Base-by-base conservation (phyloP, 2,329 filamentous ascomycete species). In the Whalleya microplaca region DNA sequence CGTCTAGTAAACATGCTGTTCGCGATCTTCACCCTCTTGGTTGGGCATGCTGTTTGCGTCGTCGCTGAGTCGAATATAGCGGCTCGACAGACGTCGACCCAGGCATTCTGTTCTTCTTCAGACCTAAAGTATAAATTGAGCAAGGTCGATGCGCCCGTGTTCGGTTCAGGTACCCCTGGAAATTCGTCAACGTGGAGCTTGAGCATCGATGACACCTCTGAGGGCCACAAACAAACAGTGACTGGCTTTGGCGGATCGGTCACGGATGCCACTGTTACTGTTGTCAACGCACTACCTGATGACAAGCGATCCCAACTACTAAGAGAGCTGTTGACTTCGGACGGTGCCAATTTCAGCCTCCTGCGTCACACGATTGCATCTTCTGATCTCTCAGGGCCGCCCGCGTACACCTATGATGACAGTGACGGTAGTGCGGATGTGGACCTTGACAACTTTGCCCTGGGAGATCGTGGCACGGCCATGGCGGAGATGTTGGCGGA, bases 211-310 rank as follows among this genome's bases (percentile, higher is more conserved):
- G 76, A 78, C 60, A 72, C 72, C 19, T 40, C 67, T 1, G 56
- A 68, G 3, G 75, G 75, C 16, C 58, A 72, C 56, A 77, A 75
- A 58, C 76, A 78, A 63, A 71, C 61, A 12, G 63, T 78, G 64
- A 71, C 66, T 43, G 75, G 76, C 3, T 78, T 78, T 52, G 75
- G 76, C n/a, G 75, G 73, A 5, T 68, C 73, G 9, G 73, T 78
- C 23, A 78, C 76, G 2, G 75, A 78, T 49, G 71, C 73, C 29
- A 77, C 75, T 4, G 73, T 77, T 9, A 66, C 70, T 23, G 73
- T 74, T 21, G 69, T 77, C 59, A 72, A 72, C 53, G 61, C 64
- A 19, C 69, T 78, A 2, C 57, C 73, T 1, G 58, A 62, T 16
- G 62, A 63, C 46, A 51, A 63, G 37, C 72, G 69, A 19, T 64